Percentiles rank a stretch among this genome's conserved stretches.
phyloP scores from a whole-genome alignment of 2,329 filamentous ascomycete species.

The Beauveria pseudobassiana region DNA sequence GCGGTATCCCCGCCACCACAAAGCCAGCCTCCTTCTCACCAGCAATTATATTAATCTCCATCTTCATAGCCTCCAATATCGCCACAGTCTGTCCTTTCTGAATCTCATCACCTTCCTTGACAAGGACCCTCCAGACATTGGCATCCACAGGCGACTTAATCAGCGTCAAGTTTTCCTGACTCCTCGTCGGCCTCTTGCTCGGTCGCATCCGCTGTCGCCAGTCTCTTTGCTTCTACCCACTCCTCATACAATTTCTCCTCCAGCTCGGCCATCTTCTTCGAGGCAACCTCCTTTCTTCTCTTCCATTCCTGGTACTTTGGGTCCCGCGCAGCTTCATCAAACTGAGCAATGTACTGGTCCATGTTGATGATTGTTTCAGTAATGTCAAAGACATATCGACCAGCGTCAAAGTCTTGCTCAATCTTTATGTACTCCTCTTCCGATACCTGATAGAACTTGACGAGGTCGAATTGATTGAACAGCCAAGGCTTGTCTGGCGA shows the following conservation, averaged over 20 bases:
- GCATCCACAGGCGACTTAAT: slow-evolving; percentile 39
- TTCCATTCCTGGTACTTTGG: slow-evolving; percentile 16
- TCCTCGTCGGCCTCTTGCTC: neutral
- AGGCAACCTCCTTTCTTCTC: neutral
- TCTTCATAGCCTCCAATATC: slow-evolving; percentile 50
- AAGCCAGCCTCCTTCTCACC: neutral
- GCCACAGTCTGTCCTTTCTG: slow-evolving; percentile 34
- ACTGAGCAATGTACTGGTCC: slow-evolving; percentile 19
- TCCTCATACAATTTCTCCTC: slow-evolving; percentile 23
- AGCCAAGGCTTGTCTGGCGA: slow-evolving; percentile 23
- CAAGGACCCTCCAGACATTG: slow-evolving; percentile 46
- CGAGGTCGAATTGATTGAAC: slow-evolving; percentile 25
- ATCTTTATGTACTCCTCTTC: slow-evolving; percentile 22
- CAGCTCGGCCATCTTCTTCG: slow-evolving; percentile 16
- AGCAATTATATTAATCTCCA: slow-evolving; percentile 40
- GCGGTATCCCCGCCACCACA: neutral
- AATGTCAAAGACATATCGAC: slow-evolving; percentile 22
- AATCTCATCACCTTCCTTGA: slow-evolving; percentile 33
- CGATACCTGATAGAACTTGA: slow-evolving; percentile 24
- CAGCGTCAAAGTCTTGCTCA: slow-evolving; percentile 19
- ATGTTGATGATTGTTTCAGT: slow-evolving; percentile 22
- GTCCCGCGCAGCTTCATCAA: slow-evolving; percentile 15
- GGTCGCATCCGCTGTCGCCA: slow-evolving; percentile 13
- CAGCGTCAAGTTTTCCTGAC: slow-evolving; percentile 22
- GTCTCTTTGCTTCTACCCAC: slow-evolving; percentile 14